phyloP scores from a whole-genome alignment of 257 asterid species.

The Lavandula angustifolia region DNA sequence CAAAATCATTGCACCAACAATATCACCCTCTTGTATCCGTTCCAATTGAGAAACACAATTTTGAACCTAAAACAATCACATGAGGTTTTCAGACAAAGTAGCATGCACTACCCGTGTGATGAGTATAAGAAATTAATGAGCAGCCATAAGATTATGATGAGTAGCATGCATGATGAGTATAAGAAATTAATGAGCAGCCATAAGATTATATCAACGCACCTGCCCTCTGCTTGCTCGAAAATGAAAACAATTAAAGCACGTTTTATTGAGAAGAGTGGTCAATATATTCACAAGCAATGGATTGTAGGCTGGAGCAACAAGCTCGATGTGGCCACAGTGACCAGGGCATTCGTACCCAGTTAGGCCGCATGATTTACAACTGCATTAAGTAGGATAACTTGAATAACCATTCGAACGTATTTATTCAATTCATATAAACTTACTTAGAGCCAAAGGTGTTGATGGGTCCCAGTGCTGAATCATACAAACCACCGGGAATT shows the following conservation, averaged over 20 bases:
- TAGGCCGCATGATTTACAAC: slow-evolving; percentile 84
- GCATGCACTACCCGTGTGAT: not conserved
- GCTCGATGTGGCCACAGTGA: slow-evolving; percentile 91
- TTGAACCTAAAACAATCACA: slow-evolving; percentile 52
- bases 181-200: slow-evolving; percentile 9
- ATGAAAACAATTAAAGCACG: slow-evolving; percentile 67
- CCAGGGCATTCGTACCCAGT: slow-evolving; percentile 57
- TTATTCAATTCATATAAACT: slow-evolving; percentile 30
- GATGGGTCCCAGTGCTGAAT: slow-evolving; percentile 74
- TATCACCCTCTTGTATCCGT: slow-evolving; percentile 61
- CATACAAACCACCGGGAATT: slow-evolving; percentile 72
- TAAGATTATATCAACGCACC: slow-evolving; percentile 45
- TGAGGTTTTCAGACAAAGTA: not conserved
- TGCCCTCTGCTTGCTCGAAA: slow-evolving; percentile 51
- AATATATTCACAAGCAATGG: slow-evolving; percentile 66
- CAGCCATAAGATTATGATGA: not conserved
- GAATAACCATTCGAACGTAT: not conserved
- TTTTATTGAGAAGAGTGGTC: slow-evolving; percentile 53
- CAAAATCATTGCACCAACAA: slow-evolving; percentile 59
- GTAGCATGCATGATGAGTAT: too few relatives aligned
- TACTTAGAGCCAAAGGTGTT: slow-evolving; percentile 47
- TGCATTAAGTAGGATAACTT: slow-evolving; percentile 41
- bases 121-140: slow-evolving; percentile 1
- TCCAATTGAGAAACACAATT: slow-evolving; percentile 58
- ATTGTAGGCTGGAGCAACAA: slow-evolving; percentile 70